Conservation (phyloP, 1,284 basidiomycete genomes). For the Apiotrichum sp. region DNA sequence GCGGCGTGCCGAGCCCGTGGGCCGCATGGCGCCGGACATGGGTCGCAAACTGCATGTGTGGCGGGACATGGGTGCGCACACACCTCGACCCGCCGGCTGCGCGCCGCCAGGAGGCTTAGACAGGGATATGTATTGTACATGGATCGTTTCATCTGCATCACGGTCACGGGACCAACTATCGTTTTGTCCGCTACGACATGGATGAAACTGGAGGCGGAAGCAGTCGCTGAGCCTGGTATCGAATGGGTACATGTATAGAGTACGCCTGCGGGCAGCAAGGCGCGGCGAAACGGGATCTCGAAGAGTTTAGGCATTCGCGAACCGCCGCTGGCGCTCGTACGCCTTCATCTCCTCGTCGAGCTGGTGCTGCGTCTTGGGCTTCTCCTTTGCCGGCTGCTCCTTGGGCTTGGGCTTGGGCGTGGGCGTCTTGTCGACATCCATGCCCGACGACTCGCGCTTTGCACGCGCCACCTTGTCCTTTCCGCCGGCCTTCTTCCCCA, state of each 20-base stretch:
- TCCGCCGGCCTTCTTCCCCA: slow-evolving; percentile 5
- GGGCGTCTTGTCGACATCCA: slow-evolving; percentile 30
- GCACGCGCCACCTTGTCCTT: slow-evolving; percentile 28
- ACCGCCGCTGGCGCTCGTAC: slow-evolving; percentile 35
- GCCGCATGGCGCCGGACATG: slow-evolving; percentile 18
- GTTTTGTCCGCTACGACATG: too few species aligned
- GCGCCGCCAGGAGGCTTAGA: too few species aligned
- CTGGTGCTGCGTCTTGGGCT: slow-evolving; percentile 35
- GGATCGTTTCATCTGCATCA: too few species aligned
- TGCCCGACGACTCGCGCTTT: slow-evolving; percentile 21
- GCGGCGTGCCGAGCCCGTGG: slow-evolving; percentile 5
- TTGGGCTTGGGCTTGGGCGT: background rate
- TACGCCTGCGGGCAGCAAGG: too few species aligned
- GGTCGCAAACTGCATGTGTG: slow-evolving; percentile 28
- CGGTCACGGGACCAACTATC: too few species aligned
- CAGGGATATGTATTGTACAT: too few species aligned
- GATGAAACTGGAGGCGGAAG: too few species aligned
- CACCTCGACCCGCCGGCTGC: slow-evolving; percentile 9
- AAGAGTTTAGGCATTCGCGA: slow-evolving; percentile 6
- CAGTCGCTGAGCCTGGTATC: too few species aligned
- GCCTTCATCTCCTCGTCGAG: slow-evolving; percentile 42
- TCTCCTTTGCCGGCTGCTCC: background rate
- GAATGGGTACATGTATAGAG: too few species aligned
- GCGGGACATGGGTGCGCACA: slow-evolving; percentile 31
- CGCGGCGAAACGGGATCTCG: too few species aligned